phyloP scores from a whole-genome alignment of 2,329 filamentous ascomycete genomes.

The Fusarium acutatum region DNA sequence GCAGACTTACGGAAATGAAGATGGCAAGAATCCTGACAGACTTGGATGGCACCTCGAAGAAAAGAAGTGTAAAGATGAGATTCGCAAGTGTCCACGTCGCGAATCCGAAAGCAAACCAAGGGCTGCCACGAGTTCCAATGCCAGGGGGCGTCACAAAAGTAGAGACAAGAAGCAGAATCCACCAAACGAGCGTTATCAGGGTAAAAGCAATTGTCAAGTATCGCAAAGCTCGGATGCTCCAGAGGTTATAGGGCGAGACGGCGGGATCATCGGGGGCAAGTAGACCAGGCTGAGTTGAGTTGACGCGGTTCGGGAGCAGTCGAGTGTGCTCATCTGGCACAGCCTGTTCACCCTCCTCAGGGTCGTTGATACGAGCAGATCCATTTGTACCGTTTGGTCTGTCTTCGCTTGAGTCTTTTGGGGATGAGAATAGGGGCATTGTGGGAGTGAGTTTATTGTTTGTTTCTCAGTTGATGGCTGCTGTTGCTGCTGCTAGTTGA shows the following conservation, averaged over 20 bases:
- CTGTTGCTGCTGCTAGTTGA: neutral
- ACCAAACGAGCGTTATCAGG: slow-evolving; percentile 85
- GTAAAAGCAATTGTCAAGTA: slow-evolving; percentile 82
- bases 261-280: slow-evolving; percentile 55
- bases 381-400: slow-evolving; percentile 23
- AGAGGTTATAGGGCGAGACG: slow-evolving; percentile 94
- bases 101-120: slow-evolving; percentile 89
- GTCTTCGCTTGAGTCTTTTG: slow-evolving; percentile 38
- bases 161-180: slow-evolving; percentile 87
- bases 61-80: slow-evolving; percentile 79
- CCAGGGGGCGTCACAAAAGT: slow-evolving; percentile 90
- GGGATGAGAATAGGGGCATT: slow-evolving; percentile 48
- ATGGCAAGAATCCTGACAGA: slow-evolving; percentile 78
- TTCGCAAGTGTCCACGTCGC: slow-evolving; percentile 80
- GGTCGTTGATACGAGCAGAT: neutral
- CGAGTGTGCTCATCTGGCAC: slow-evolving; percentile 65
- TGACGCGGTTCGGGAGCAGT: slow-evolving; percentile 73
- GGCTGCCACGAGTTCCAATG: slow-evolving; percentile 87
- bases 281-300: slow-evolving; percentile 52
- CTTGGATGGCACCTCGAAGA: slow-evolving; percentile 86
- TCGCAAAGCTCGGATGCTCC: slow-evolving; percentile 83
- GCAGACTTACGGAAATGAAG: slow-evolving; percentile 60
- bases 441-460: neutral
- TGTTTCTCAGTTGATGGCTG: neutral
- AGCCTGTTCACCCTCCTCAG: slow-evolving; percentile 40